Base-by-base conservation (phyloP, 2,329 filamentous ascomycete species). In the Colletotrichum nymphaeae region DNA sequence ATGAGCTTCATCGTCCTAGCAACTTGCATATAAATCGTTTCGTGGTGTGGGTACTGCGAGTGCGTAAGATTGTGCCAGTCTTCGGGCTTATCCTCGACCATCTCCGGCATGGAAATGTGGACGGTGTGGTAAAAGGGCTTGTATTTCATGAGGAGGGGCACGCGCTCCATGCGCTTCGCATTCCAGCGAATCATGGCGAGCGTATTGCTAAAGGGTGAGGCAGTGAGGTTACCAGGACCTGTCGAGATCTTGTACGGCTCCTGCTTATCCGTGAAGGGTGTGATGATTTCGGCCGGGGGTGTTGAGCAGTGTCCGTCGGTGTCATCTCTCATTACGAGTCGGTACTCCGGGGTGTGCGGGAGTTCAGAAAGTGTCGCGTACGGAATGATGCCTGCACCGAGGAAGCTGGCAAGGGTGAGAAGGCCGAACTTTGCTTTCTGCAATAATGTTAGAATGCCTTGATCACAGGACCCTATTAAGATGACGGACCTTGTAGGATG, bases 141-240 rank as follows among this genome's bases (percentile, higher is more conserved):
- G 68, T 81, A 80, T 53, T 79, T 78, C 52, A 75, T 57, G 1
- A 81, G 49, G 19, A 77, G 32, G 2, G 77, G 78, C 3, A 81
- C 74, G 19, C 78, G 77, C 65, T 81, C 78, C n/a, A 72, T 71
- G 16, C 74, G 76, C 37, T 76, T 60, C 55, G 72, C 75, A 58
- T 81, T 81, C 75, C 76, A 80, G 30, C 79, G 76, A 16, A 80
- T 73, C 70, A 78, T 79, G 22, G 77, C 79, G 5, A 80, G 55
- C 5, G 78, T 80, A 57, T 77, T 80, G 26, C 75, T 78, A 55
- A 81, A 78, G 4, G 79, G 79, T 9, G 79, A 80, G 9, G 58
- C 70, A 19, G 75, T 56, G 11, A 76, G 62, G 26, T 64, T 67
- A 19, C 72, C 72, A 22, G 65, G 62, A 11, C 72, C 72, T 1